These are phyloP conservation scores for Pyrenochaeta sp. DNA, from an alignment of 2,329 filamentous ascomycete genomes.

Conservation along the genomic window DNA sequence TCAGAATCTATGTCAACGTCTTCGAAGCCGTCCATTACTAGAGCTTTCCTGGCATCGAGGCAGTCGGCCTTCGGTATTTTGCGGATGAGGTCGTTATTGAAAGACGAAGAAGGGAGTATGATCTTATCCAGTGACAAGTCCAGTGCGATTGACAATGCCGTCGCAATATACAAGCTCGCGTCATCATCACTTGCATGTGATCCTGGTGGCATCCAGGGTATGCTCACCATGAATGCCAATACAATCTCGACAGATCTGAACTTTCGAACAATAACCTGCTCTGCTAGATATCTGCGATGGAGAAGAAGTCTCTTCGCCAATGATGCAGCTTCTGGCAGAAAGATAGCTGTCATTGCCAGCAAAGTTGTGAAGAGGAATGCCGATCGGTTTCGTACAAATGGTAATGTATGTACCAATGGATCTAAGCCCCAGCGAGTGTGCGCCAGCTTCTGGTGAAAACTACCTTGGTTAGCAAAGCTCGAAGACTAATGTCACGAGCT, in stretches of 20 bases:
- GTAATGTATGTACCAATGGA: constrained; percentile 68
- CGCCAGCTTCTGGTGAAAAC: constrained; percentile 73
- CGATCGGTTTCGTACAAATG: constrained; percentile 72
- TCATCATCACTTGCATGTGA: constrained; percentile 74
- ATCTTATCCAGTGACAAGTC: constrained; percentile 76
- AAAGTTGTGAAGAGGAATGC: constrained; percentile 77
- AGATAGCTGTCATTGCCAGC: constrained; percentile 71
- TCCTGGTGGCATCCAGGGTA: constrained; percentile 77
- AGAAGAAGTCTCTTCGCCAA: constrained; percentile 70
- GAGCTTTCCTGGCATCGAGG: constrained; percentile 70
- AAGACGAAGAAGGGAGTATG: constrained; percentile 62
- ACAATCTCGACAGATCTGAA: constrained; percentile 77
- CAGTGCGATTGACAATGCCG: constrained; percentile 72
- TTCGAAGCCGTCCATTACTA: constrained; percentile 72
- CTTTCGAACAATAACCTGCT: constrained; percentile 67
- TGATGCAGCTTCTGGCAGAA: constrained; percentile 68
- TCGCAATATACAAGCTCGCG: constrained; percentile 74
- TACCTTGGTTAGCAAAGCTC: constrained; percentile 48
- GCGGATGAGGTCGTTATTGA: constrained; percentile 55
- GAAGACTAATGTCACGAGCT: too few relatives aligned
- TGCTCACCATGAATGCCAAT: constrained; percentile 76
- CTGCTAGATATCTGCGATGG: constrained; percentile 69
- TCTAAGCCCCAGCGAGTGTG: constrained; percentile 79
- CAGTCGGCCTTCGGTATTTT: constrained; percentile 70
- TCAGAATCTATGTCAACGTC: constrained; percentile 68